Base-by-base conservation (phyloP, 2,329 filamentous ascomycete genomes). In the Fusarium goolgardi region DNA sequence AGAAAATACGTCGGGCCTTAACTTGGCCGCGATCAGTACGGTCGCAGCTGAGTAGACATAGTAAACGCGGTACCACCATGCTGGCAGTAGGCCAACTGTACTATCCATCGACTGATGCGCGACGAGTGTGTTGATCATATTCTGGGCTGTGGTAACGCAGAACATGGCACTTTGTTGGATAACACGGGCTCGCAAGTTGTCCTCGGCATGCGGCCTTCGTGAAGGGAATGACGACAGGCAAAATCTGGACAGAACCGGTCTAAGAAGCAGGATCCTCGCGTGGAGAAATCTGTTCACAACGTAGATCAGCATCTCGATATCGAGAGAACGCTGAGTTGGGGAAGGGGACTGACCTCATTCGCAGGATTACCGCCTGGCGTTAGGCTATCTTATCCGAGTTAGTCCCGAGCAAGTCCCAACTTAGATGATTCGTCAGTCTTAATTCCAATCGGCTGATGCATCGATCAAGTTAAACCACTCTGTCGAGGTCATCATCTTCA, bases 31-130 rank as follows among this genome's bases (percentile, higher is more conserved):
- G 4, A 80, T 76, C 3, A 81, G 71, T 1, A 80, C 71, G 0
- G 76, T 79, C 1, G 78, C 76, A 0, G 79, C 78, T 0, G 77
- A 76, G 69, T 78, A 79, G 18, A 80, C 65, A 18, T 79, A 80
- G 56, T 78, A 80, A 0, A 80, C 71, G 1, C 78, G 69, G 43
- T 81, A 79, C 79, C 79, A 80, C 79, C 79, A 81, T 0, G 78
- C 78, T 3, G 78, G 79, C 0, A 80, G 65, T 0, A 79, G 65
- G 0, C 78, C 78, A 2, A 79, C 71, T 0, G 75, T 77, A 7
- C 70, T 73, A 9, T 80, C 76, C 8, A 69, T 59, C 0, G 69
- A 64, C n/a, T 77, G 76, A 40, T 78, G 72, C 15, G 74, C 54
- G 2, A 75, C 67, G 1, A 80, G 70, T 1, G 71, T 66, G 0